Base-by-base conservation (phyloP, 805 yeast genomes). In the Wickerhamiella occidentalis region DNA sequence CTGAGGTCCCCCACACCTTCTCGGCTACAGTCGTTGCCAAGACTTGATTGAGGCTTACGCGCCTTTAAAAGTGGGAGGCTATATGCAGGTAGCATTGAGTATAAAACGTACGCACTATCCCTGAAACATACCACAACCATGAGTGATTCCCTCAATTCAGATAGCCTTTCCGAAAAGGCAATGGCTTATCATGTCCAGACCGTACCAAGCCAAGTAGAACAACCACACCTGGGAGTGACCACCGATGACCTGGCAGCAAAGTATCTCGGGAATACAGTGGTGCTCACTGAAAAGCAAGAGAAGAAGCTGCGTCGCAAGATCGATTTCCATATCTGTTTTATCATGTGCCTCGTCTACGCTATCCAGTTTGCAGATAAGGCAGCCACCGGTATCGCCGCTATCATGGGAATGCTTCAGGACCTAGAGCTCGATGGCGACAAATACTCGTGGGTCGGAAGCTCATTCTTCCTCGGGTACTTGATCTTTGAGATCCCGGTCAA, bases 401-500 rank as follows among this genome's bases (percentile, higher is more conserved):
- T 77, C 33, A 67, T 73, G 71, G 80, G 77, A 41, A 63, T 73
- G 46, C 62, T 66, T 54, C 60, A 56, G 11, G 78, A 69, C 50
- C 62, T 69, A 54, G 64, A 64, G 51, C 75, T 76, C 75, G 54
- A 56, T 50, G 74, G 71, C 38, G 62, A 54, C 53, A 58, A 50
- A 68, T 68, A 57, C 40, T 52, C 56, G 44, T 75, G 82, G 79
- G 63, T 73, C 13, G 76, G 80, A 12, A 69, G 80, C 1, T 71
- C 77, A 5, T 79, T 79, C 55, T 79, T 78, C 57, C 60, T 82
- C 36, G 88, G 87, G 2, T 82, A 80, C 59, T 61, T 82, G 45
- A 67, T 66, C 7, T 79, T 77, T 56, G 79, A 77, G 56, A 63
- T 73, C 49, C 75, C 79, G 3, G 70, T 74, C 3, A 61, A 68